Evolutionary conservation across 345 rosid species (phyloP).

Genomic region (Hirschfeldia incana): DNA sequence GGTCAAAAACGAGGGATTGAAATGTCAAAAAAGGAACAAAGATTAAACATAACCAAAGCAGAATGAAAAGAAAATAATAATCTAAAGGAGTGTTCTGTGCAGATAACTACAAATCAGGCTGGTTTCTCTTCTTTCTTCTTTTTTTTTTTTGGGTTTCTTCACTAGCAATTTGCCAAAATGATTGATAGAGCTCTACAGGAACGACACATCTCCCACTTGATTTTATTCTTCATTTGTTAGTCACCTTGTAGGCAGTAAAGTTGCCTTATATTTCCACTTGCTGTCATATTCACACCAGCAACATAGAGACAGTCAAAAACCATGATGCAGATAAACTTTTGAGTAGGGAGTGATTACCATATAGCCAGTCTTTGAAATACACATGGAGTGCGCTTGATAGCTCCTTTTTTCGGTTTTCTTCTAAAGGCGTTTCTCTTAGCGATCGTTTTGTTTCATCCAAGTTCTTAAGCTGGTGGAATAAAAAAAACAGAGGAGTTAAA

Average conservation of each 20-base stretch:
- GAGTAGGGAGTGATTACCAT: conserved; percentile 50
- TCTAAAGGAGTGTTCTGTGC: conserved; percentile 41
- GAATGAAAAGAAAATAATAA: conserved; percentile 4
- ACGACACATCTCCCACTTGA: conserved; percentile 18
- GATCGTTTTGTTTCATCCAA: conserved; percentile 73
- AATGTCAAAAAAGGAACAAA: conserved; percentile 19
- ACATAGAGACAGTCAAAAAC: conserved; percentile 5
- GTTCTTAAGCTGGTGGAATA: conserved; percentile 60
- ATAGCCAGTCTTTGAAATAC: conserved; percentile 95
- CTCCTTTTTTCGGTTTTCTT: conserved; percentile 86
- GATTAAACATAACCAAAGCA: conserved; percentile 22
- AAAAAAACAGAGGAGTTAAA: background rate
- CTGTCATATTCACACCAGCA: conserved; percentile 44
- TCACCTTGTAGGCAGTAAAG: conserved; percentile 99
- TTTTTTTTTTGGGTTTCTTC: conserved; percentile 4
- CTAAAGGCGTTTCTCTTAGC: conserved; percentile 73
- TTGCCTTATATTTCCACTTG: conserved; percentile 96
- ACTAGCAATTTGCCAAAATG: conserved; percentile 36
- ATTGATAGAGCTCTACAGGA: conserved; percentile 35
- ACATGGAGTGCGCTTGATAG: conserved; percentile 85
- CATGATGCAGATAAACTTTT: background rate
- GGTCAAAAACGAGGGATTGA: conserved; percentile 29
- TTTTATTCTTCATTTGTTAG: conserved; percentile 31
- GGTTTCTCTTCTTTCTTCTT: conserved; percentile 3
- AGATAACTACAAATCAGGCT: conserved; percentile 38